Evolutionary conservation across 441 rosid genomes (phyloP).

Genomic region (Flueggea neowawraea): DNA sequence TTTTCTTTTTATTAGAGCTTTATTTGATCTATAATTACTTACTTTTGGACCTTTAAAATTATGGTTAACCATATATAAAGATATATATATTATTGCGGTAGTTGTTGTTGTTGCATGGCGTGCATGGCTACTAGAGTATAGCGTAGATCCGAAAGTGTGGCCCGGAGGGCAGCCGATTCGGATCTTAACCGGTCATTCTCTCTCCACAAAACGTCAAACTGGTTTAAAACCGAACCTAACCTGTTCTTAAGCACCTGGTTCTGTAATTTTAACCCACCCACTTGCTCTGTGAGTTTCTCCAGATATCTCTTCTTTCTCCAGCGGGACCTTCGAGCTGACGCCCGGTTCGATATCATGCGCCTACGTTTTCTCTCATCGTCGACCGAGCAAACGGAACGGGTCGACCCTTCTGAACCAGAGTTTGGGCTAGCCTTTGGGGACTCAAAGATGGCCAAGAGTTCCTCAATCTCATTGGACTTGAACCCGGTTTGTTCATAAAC

Average conservation of each 20-base stretch:
- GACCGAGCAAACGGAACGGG: conserved; percentile 22
- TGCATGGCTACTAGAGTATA: conserved; percentile 38
- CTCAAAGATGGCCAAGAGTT: conserved; percentile 39
- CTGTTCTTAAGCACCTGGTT: conserved; percentile 56
- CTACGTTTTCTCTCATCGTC: conserved; percentile 65
- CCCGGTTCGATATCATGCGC: conserved; percentile 81
- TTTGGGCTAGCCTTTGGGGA: conserved; percentile 24
- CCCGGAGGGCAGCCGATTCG: conserved; percentile 43
- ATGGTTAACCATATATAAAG: background rate
- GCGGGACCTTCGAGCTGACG: conserved; percentile 84
- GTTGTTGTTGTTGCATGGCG: conserved; percentile 12
- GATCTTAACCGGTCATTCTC: conserved; percentile 55
- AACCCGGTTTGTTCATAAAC: conserved; percentile 32
- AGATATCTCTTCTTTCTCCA: conserved; percentile 68
- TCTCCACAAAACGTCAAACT: conserved; percentile 28
- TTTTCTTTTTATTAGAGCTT: conserved; percentile 18
- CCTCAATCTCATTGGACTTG: conserved; percentile 41
- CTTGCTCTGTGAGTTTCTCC: conserved; percentile 50
- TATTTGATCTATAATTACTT: background rate
- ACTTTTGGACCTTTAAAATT: background rate
- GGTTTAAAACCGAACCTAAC: conserved; percentile 29
- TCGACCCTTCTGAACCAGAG: conserved; percentile 40
- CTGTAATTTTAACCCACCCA: conserved; percentile 36
- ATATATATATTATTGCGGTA: background rate
- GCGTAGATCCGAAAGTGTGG: conserved; percentile 48